Percentiles rank a stretch among this genome's conserved stretches.
Evolutionary conservation across 805 yeast genomes (phyloP).

Genomic region (Wickerhamomyces canadensis): DNA sequence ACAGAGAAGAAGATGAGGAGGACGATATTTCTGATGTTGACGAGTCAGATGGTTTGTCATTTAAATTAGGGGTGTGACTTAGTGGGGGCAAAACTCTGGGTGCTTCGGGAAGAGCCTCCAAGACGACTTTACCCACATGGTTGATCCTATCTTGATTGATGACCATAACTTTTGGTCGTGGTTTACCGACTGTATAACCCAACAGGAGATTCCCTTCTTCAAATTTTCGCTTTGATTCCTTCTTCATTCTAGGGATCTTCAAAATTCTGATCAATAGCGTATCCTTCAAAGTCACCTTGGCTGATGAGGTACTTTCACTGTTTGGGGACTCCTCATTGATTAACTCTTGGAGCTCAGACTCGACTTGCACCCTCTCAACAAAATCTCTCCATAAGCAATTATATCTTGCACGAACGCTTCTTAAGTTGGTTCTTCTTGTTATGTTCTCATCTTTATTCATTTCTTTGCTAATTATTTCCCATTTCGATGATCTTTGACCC

Average conservation of each 20-base stretch:
- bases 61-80: too few relatives aligned
- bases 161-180: too few relatives aligned
- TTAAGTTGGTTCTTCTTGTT: neutral
- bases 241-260: neutral
- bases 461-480: conserved; percentile 3
- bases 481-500: conserved; percentile 3
- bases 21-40: too few relatives aligned
- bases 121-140: too few relatives aligned
- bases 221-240: too few relatives aligned
- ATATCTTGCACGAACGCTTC: neutral
- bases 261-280: conserved; percentile 1
- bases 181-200: too few relatives aligned
- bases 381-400: neutral
- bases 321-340: neutral
- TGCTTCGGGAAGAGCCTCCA: too few relatives aligned
- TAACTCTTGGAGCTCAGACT: conserved; percentile 4
- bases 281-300: neutral
- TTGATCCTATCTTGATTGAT: too few relatives aligned
- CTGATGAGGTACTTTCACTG: neutral
- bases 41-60: too few relatives aligned
- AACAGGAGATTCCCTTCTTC: too few relatives aligned
- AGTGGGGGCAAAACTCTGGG: neutral
- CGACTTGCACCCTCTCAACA: conserved; percentile 4
- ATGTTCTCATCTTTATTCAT: conserved; percentile 5
- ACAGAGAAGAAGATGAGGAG: neutral